Conservation (phyloP, 257 asterid species). For the Ophiorrhiza pumila region DNA sequence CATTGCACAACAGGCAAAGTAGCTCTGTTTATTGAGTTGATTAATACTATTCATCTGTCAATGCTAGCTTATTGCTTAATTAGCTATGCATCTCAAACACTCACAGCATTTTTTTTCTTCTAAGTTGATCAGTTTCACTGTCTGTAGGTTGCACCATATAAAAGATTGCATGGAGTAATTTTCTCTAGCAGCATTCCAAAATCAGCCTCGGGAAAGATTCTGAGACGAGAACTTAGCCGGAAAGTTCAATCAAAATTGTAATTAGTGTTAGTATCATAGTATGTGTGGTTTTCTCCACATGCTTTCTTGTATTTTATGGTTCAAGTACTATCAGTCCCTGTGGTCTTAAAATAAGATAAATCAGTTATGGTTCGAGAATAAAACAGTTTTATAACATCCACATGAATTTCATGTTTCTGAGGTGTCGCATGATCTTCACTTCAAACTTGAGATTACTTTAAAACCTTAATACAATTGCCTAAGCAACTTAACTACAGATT, state of each 20-base stretch:
- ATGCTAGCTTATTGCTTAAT: too few species aligned
- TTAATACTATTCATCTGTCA: too few species aligned
- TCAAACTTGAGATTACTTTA: too few species aligned
- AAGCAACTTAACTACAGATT: background rate
- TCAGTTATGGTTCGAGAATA: background rate
- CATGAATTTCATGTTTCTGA: background rate
- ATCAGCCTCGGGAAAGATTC: constrained; percentile 38
- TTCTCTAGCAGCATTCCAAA: constrained; percentile 20
- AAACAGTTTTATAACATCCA: background rate
- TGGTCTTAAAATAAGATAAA: background rate
- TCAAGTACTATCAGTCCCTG: background rate
- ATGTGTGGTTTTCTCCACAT: background rate
- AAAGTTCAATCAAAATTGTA: constrained; percentile 13
- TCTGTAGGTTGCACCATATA: constrained; percentile 37
- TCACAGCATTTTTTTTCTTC: background rate
- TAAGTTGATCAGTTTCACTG: background rate
- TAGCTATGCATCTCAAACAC: background rate
- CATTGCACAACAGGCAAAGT: constrained; percentile 31
- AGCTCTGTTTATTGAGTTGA: background rate
- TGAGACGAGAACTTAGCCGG: constrained; percentile 28
- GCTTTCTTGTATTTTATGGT: background rate
- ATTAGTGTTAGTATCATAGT: background rate
- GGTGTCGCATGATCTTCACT: background rate
- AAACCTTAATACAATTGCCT: background rate
- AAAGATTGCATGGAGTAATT: constrained; percentile 31